Base-by-base conservation (phyloP, 1,284 basidiomycete species). In the Sanghuangporus weigelae region DNA sequence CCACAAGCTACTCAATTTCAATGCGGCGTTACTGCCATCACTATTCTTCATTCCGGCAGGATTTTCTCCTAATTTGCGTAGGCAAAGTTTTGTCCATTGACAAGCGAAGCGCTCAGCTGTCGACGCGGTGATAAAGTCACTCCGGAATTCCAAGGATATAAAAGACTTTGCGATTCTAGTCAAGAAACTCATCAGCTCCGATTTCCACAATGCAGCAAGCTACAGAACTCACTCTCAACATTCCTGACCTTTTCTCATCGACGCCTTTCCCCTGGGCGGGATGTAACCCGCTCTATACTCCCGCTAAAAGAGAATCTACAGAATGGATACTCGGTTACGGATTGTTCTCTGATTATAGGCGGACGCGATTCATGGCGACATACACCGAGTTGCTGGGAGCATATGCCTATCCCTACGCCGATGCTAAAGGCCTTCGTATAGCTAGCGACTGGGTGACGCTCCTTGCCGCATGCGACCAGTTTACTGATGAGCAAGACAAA, bases 221-320 rank as follows among this genome's bases (percentile, higher is more conserved):
- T n/a, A 38, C 54, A 26, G 49, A 51, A 21, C 49, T 51, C 21
- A 26, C 26, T 51, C 53, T 59, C 46, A 49, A 40, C 7, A 51
- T 62, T 12, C 60, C 53, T 6, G 60, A 62, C 40, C 60, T 62
- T 23, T n/a, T 62, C 35, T 35, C 60, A 1, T 12, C 42, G 11
- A 57, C 53, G 11, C 54, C 53, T 16, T 62, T 62, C 55, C 8
- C 39, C 4, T 56, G 40, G 39, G 31, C 23, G 23, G 31, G 19
- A 8, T 38, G 11, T 12, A 56, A 57, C n/a, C 54, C 53, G 2
- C 31, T 48, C 53, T 62, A 42, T 35, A 16, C 53, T 3, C 12
- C 40, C 10, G 26, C 53, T 2, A 14, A 35, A 2, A 14, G 26
- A 19, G 54, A 62, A 16, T 62, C 60, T 23, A 38, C 55, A 12